phyloP scores from a whole-genome alignment of 768 basidiomycete species.

The Lactarius akahatsu region DNA sequence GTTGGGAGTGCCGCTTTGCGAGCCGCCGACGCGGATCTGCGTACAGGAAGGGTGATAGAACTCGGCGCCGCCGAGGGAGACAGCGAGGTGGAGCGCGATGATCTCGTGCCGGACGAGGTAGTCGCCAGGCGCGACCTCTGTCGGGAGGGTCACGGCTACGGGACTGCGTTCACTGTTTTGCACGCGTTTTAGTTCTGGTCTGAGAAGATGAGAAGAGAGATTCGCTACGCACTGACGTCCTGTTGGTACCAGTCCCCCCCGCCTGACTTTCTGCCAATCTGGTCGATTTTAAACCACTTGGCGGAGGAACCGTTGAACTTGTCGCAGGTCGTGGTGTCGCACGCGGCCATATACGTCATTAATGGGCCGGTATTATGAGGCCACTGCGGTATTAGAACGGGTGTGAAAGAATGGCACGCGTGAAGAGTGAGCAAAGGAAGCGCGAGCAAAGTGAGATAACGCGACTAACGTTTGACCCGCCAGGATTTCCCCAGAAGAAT shows the following conservation, averaged over 20 bases:
- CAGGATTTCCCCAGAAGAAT: constrained; percentile 53
- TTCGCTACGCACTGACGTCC: constrained; percentile 33
- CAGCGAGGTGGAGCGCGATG: constrained; percentile 70
- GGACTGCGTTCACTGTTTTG: constrained; percentile 31
- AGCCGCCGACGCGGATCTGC: constrained; percentile 53
- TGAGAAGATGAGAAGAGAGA: background rate
- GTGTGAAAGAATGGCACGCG: background rate
- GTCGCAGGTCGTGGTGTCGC: constrained; percentile 53
- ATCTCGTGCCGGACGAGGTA: constrained; percentile 81
- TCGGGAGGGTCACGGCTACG: constrained; percentile 37
- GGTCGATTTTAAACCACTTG: constrained; percentile 66
- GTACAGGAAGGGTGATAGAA: constrained; percentile 79
- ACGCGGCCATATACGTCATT: constrained; percentile 71
- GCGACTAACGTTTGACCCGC: constrained; percentile 34
- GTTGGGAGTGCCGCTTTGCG: constrained; percentile 48
- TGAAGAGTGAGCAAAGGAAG: background rate
- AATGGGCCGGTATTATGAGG: constrained; percentile 66
- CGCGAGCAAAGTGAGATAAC: background rate
- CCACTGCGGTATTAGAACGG: constrained; percentile 38
- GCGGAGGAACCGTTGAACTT: constrained; percentile 59
- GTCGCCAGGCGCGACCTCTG: constrained; percentile 59
- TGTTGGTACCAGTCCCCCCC: constrained; percentile 36
- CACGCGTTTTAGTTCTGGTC: background rate
- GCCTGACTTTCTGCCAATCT: constrained; percentile 33
- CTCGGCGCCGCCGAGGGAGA: constrained; percentile 61